Base-by-base conservation (phyloP, 495 filamentous ascomycete genomes). In the Xylaria scruposa region DNA sequence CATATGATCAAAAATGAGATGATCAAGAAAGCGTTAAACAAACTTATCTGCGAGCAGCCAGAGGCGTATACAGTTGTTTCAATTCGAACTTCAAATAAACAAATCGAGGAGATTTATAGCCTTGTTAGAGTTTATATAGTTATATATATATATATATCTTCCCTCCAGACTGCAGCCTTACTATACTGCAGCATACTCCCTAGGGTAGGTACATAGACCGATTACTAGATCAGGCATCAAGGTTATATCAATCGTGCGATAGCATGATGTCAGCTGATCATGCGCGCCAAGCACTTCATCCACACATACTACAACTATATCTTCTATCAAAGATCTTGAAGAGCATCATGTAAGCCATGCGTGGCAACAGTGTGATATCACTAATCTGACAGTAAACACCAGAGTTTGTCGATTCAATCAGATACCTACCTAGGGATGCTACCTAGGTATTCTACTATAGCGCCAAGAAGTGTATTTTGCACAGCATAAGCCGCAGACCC, bases 231-330 rank as follows among this genome's bases (percentile, higher is more conserved):
- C 38, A 21, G 29, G 13, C 36, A 68, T 38, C 15, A 40, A 44
- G 5, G 36, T 38, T 38, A 38, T 7, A 38, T 38, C 7, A 38
- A 38, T 38, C 36, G 36, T 38, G 36, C 36, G 36, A 68, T 59
- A 46, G 46, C 17, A 36, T 47, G 46, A 38, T 19, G 63, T 66
- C 29, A 53, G 63, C 63, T 66, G 46, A 66, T 53, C 3, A 8
- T 49, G 21, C 62, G 1, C 9, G 2, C 49, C 36, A 65, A 65
- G 44, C 8, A 8, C 63, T 46, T 21, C 29, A 66, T 26, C 40
- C 13, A 31, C 29, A 1, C 29, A 31, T 1, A 31, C 51, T 53
- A 3, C 2, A 19, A 2, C 1, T 46, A 17, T 44, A 9, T 56
- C 29, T 56, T 31, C n/a, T 24, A 51, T 51, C 9, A 21, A 54